Evolutionary conservation across 306 rosid genomes (phyloP), one percentile per base, ranked within the genome.

Genomic region (Lagenaria siceraria): DNA sequence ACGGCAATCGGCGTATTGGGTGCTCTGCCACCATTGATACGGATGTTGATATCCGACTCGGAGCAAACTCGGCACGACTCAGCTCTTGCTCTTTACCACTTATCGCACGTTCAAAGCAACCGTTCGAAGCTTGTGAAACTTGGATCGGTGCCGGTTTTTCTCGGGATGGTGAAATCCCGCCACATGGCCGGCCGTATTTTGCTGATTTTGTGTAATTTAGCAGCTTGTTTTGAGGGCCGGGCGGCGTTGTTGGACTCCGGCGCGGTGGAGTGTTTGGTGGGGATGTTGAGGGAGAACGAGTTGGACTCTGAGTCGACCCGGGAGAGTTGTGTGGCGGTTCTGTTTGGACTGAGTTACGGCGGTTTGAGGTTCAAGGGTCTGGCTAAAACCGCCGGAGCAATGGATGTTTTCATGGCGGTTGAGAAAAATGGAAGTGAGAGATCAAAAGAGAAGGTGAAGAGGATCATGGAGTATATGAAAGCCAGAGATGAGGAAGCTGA

Each of bases 1-100:
- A 89, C 96, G 2, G 98, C 98, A 0, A 87, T 95, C 59, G 99
- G 98, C 4, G 98, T 90, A 2, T 82, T 95, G 69, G 99, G 99
- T 2, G 99, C 93, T 14, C 72, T 95, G 46, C 83, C 80, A 0
- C 97, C 99, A 3, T 48, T 95, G 83, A 84, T 95, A 1, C 85
- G 89, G 83, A 60, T 83, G 73, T 88, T 95, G 42, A 80, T 87
- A 22, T 87, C 90, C 24, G 83, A 86, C 17, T 85, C 88, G 10
- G 97, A 90, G 90, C 92, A 84, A 64, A 88, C 98, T 40, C 96
- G 90, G 60, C 90, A 86, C 1, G 99, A 95, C 87, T 86, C 98
- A 51, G 93, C 91, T 2, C 81, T 92, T 3, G 97, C 97, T 2
- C 89, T 95, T 52, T 90, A 88, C 76, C 97, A 95, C 78, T 84